Base-by-base conservation (phyloP, 306 rosid species). In the Quercus cerris region DNA sequence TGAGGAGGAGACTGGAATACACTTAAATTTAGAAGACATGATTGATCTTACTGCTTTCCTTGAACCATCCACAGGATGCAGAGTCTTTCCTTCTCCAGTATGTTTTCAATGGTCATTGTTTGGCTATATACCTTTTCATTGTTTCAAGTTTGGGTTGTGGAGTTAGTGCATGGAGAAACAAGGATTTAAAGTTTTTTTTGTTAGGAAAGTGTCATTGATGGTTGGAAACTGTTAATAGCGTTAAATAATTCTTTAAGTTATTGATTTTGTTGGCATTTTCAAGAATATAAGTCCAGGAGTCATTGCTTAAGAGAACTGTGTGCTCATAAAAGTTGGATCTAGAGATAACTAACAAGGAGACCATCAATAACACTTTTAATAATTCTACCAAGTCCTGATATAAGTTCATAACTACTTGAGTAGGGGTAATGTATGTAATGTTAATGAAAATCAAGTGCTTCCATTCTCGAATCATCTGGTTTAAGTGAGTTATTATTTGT, bases 1-100 rank as follows among this genome's bases (percentile, higher is more conserved):
- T 71, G 99, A 88, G 82, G 99, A 92, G 86, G 99, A 94, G 77
- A 91, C 82, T 31, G 99, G 99, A 30, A 90, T 93, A 83, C 82
- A 80, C 64, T 87, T 94, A 75, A 88, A 89, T 25, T 78, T 87
- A 63, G 91, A 87, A 76, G 91, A 90, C 86, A 80, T 93, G 99
- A 78, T 91, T 76, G 95, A 94, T 76, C 97, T 94, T 41, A 93
- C 97, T 23, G 90, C 95, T 76, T 91, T 91, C 81, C 87, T 93
- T 64, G 92, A 93, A 78, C 82, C 91, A 56, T 81, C 93, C 52
- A 90, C 99, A 31, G 97, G 97, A 75, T 63, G 87, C 85, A 84
- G 87, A 87, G 84, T 91, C 85, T 78, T 91, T 68, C 97, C 97
- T 74, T 94, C 97, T 57, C 91, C 91, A 1, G 99, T 93, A 85